A percentile compares a stretch with the other conserved stretches of the same genome.
Evolutionary conservation across 2,329 filamentous ascomycete genomes (phyloP).

Genomic region (Madurella fahalii): DNA sequence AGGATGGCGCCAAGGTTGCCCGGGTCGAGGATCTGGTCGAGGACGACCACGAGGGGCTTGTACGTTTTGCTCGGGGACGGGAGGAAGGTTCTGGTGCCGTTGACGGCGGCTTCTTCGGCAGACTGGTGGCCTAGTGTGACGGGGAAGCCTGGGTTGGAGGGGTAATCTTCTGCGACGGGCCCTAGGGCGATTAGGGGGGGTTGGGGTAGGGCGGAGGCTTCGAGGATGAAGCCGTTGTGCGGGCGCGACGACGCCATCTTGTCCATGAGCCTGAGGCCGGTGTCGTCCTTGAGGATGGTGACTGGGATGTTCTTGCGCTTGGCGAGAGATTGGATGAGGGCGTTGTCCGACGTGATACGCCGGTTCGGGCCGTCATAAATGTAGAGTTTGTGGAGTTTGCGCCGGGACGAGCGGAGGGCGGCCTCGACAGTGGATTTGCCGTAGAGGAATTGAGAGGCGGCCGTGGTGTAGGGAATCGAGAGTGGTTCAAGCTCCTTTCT

Average conservation of each 20-base stretch:
- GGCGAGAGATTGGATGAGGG: conserved; percentile 44
- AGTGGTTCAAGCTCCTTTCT: conserved; percentile 16
- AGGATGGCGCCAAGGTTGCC: conserved; percentile 89
- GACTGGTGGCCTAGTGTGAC: conserved; percentile 64
- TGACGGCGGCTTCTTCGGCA: conserved; percentile 67
- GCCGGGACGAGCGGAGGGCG: conserved; percentile 61
- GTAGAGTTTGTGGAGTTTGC: conserved; percentile 82
- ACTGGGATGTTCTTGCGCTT: conserved; percentile 49
- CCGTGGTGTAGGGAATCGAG: conserved; percentile 61
- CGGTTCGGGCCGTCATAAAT: conserved; percentile 60
- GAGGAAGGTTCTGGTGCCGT: conserved; percentile 59
- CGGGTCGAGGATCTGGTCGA: conserved; percentile 77
- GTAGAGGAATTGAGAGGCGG: conserved; percentile 88
- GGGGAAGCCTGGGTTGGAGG: conserved; percentile 49
- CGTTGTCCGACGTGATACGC: conserved; percentile 36
- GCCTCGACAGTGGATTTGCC: conserved; percentile 77
- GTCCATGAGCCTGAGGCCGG: conserved; percentile 66
- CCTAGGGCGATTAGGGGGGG: conserved; percentile 60
- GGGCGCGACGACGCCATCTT: conserved; percentile 79
- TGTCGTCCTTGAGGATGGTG: conserved; percentile 51
- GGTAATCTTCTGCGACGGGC: conserved; percentile 41
- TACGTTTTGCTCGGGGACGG: conserved; percentile 39
- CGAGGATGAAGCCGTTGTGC: conserved; percentile 86
- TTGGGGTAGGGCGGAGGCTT: conserved; percentile 77
- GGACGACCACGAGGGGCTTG: conserved; percentile 67